Percentiles rank a stretch among this genome's conserved stretches.
Conservation (phyloP, 768 basidiomycete species). For the Nidularia sp. region DNA sequence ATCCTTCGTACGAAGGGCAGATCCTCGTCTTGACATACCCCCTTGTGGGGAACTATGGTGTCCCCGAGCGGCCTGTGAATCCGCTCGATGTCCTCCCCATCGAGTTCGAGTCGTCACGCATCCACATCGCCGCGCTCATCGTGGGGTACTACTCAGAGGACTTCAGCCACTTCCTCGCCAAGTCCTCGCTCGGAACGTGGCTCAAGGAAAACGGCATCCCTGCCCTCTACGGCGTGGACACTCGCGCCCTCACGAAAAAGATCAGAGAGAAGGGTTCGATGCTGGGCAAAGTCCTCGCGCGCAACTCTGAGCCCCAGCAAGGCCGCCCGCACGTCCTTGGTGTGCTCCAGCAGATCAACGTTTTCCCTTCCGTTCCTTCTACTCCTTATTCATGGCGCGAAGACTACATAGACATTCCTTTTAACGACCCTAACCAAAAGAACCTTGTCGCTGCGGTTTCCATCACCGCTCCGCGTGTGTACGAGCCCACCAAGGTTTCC, state of each 20-base stretch:
- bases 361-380: conserved; percentile 49
- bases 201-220: conserved; percentile 93
- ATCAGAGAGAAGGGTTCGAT: conserved; percentile 93
- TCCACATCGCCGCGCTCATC: conserved; percentile 89
- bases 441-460: conserved; percentile 94
- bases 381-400: conserved; percentile 68
- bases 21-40: conserved; percentile 98
- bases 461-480: conserved; percentile 59
- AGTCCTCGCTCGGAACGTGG: conserved; percentile 86
- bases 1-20: conserved; percentile 97
- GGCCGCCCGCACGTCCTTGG: conserved; percentile 28
- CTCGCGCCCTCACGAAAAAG: conserved; percentile 93
- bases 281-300: conserved; percentile 80
- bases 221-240: conserved; percentile 94
- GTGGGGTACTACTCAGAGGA: conserved; percentile 93
- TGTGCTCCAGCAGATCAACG: conserved; percentile 11
- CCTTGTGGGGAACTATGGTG: conserved; percentile 95
- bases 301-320: conserved; percentile 42
- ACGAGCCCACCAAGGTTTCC: conserved; percentile 44
- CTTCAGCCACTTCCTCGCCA: conserved; percentile 92
- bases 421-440: conserved; percentile 80
- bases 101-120: conserved; percentile 92
- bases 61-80: conserved; percentile 62
- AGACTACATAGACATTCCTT: conserved; percentile 78
- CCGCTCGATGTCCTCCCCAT: conserved; percentile 51